Conservation (phyloP, 495 filamentous ascomycete genomes). For the Tuber aestivum region DNA sequence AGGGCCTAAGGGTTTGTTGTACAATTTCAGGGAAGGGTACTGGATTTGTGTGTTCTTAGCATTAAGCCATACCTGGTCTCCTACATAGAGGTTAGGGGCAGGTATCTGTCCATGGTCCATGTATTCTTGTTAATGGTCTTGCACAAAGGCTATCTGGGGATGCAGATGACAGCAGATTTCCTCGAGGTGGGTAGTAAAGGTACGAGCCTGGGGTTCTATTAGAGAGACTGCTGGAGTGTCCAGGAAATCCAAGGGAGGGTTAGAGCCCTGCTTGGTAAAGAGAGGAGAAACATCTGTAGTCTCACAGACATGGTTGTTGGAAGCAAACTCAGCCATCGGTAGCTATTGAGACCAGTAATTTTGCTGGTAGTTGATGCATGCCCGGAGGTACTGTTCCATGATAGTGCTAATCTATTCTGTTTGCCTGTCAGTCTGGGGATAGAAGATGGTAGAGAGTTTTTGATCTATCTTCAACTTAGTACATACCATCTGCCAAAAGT, state of each 20-base stretch:
- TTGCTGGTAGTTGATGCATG: conserved; percentile 33
- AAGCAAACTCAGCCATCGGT: no score
- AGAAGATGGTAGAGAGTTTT: background rate
- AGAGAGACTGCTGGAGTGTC: background rate
- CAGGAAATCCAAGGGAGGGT: background rate
- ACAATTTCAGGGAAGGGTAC: background rate
- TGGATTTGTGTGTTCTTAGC: background rate
- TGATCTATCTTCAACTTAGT: background rate
- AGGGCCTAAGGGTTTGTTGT: conserved; percentile 4
- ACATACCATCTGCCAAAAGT: conserved; percentile 14
- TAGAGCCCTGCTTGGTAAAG: conserved; percentile 6
- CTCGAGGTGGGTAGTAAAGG: background rate
- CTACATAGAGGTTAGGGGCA: background rate
- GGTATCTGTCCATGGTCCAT: background rate
- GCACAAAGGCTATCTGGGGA: background rate
- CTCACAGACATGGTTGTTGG: conserved; percentile 8
- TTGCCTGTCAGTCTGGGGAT: conserved; percentile 33
- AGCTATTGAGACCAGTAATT: conserved; percentile 37
- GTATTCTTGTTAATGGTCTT: background rate
- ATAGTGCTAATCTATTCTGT: conserved; percentile 34
- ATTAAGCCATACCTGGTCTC: background rate
- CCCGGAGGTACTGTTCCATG: conserved; percentile 34
- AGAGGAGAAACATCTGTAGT: conserved; percentile 14
- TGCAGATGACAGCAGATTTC: background rate
- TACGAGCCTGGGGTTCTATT: background rate